phyloP scores from a whole-genome alignment of 805 yeast genomes.

The Saitoella complicata region DNA sequence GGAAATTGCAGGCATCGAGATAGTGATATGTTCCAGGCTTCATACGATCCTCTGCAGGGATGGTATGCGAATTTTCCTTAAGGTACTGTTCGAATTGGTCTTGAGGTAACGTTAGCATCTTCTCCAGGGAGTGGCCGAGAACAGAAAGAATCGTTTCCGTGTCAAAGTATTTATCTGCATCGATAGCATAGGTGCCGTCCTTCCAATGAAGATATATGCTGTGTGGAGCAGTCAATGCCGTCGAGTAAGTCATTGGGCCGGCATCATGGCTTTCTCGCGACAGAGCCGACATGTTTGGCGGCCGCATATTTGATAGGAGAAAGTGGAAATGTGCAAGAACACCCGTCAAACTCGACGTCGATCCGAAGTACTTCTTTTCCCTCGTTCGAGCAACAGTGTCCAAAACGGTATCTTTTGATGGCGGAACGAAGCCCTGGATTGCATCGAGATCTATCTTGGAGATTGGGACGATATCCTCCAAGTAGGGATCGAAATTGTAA shows the following conservation, averaged over 20 bases:
- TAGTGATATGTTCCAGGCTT: constrained; percentile 44
- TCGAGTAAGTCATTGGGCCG: constrained; percentile 22
- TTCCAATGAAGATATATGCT: constrained; percentile 38
- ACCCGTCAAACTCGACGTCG: constrained; percentile 80
- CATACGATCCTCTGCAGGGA: too few relatives aligned
- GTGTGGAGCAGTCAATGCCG: constrained; percentile 36
- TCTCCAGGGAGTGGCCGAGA: constrained; percentile 68
- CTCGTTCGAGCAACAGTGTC: constrained; percentile 29
- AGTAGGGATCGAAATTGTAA: constrained; percentile 47
- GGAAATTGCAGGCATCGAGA: constrained; percentile 46
- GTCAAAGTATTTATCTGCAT: constrained; percentile 51
- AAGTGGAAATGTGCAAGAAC: constrained; percentile 59
- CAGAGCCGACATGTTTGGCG: constrained; percentile 30
- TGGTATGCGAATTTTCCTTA: constrained; percentile 7
- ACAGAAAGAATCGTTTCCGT: constrained; percentile 51
- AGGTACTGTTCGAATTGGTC: constrained; percentile 32
- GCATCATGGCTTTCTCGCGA: constrained; percentile 26
- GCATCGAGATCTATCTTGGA: constrained; percentile 49
- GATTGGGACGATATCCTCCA: constrained; percentile 44
- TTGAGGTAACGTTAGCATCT: constrained; percentile 46
- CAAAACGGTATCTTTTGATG: constrained; percentile 47
- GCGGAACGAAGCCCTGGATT: constrained; percentile 42
- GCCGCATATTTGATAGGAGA: constrained; percentile 45
- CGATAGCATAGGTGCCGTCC: constrained; percentile 42
- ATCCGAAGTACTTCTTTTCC: constrained; percentile 38